phyloP scores from a whole-genome alignment of 768 basidiomycete species.

The Leccinum olivaceopallidum region DNA sequence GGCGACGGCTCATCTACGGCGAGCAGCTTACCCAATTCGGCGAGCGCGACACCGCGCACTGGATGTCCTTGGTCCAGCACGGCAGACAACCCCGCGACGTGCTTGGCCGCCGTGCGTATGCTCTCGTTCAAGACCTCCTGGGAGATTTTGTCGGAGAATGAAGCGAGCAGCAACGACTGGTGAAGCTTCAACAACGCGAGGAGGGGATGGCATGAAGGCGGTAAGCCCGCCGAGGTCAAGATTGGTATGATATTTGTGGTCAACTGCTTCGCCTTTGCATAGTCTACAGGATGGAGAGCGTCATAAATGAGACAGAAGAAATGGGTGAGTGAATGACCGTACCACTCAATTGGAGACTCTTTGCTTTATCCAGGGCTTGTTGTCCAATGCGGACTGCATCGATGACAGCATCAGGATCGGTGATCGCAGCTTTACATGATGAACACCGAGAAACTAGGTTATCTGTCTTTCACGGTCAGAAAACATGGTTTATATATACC shows the following conservation, averaged over 20 bases:
- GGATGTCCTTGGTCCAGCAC: constrained; percentile 73
- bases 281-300: constrained; percentile 42
- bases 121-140: constrained; percentile 62
- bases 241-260: constrained; percentile 68
- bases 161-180: constrained; percentile 61
- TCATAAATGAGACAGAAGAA: background rate
- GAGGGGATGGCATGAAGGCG: constrained; percentile 74
- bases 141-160: constrained; percentile 41
- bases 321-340: constrained; percentile 5
- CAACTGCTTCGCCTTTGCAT: constrained; percentile 54
- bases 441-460: constrained; percentile 48
- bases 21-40: constrained; percentile 81
- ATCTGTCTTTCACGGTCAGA: constrained; percentile 38
- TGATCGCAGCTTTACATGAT: constrained; percentile 52
- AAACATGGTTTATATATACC: background rate
- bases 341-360: constrained; percentile 61
- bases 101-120: constrained; percentile 56
- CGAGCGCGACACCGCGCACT: constrained; percentile 67
- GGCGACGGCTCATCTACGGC: constrained; percentile 73
- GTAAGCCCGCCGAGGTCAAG: constrained; percentile 55
- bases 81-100: constrained; percentile 50
- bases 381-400: constrained; percentile 70
- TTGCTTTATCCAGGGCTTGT: constrained; percentile 76
- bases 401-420: constrained; percentile 51
- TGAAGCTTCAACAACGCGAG: constrained; percentile 73